These are phyloP conservation scores for Hymenoscyphus linearis DNA, from an alignment of 2,329 filamentous ascomycete genomes.

Conservation along the genomic window DNA sequence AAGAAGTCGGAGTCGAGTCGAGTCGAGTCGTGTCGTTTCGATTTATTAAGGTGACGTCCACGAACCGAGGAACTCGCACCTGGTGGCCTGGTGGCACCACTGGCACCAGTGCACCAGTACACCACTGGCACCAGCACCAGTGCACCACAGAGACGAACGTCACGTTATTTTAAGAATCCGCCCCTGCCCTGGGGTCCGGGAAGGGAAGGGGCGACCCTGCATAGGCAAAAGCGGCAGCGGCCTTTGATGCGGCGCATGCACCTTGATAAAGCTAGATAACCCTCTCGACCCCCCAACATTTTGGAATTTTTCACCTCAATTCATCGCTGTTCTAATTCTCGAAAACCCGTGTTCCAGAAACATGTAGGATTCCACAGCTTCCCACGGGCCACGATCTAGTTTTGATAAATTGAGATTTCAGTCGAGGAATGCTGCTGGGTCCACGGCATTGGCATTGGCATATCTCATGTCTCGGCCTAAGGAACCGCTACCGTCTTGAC, in stretches of 20 bases:
- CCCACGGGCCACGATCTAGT: no score
- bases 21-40: no score
- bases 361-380: background rate
- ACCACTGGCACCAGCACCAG: no score
- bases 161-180: conserved; percentile 6
- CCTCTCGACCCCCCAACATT: background rate
- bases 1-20: background rate
- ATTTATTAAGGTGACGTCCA: background rate
- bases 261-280: background rate
- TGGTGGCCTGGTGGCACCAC: background rate
- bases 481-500: background rate
- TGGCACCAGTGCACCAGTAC: no score
- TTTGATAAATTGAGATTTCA: background rate
- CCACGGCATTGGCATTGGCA: background rate
- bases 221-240: background rate
- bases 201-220: background rate
- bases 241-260: background rate
- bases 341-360: background rate
- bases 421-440: background rate
- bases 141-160: no score
- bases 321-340: background rate
- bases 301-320: background rate
- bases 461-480: background rate
- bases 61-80: background rate
- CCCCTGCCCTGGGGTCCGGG: background rate